Evolutionary conservation across 768 basidiomycete species (phyloP).

Genomic region (Tylopilus subfusipes): DNA sequence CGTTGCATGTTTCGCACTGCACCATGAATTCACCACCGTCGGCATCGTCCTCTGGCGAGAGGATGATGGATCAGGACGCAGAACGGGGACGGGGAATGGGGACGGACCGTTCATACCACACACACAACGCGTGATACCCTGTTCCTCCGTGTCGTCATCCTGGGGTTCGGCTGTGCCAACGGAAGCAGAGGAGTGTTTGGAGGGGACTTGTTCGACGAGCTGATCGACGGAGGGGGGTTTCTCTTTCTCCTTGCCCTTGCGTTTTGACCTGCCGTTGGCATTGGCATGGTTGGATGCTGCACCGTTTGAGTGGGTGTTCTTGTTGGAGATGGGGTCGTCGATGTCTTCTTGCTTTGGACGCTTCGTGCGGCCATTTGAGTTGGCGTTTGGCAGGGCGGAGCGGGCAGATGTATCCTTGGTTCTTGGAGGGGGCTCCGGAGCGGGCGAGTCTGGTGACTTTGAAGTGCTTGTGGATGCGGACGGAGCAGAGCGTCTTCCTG

Average conservation of each 20-base stretch:
- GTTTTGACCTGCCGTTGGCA: constrained; percentile 47
- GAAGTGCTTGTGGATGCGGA: constrained; percentile 64
- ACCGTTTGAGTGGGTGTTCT: constrained; percentile 39
- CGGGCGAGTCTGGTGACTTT: constrained; percentile 70
- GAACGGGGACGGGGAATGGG: constrained; percentile 7
- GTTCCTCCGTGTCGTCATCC: constrained; percentile 48
- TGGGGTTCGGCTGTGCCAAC: constrained; percentile 36
- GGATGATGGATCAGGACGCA: constrained; percentile 24
- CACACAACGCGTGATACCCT: constrained; percentile 74
- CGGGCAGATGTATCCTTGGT: constrained; percentile 40
- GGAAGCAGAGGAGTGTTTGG: constrained; percentile 28
- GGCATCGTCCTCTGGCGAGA: constrained; percentile 61
- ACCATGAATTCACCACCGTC: constrained; percentile 96
- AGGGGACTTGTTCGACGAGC: constrained; percentile 25
- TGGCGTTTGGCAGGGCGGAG: constrained; percentile 38
- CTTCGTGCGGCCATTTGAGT: constrained; percentile 45
- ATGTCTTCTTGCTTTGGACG: constrained; percentile 71
- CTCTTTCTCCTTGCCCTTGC: constrained; percentile 67
- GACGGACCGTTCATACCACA: constrained; percentile 76
- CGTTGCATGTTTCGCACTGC: constrained; percentile 93
- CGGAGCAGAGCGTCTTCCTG: constrained; percentile 68
- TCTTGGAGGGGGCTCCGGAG: constrained; percentile 45
- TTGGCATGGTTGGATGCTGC: constrained; percentile 27
- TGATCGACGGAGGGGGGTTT: constrained; percentile 36
- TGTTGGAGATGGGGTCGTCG: constrained; percentile 54